These are phyloP conservation scores for Nicotiana noctiflora DNA, from an alignment of 257 asterid genomes.

Conservation along the genomic window DNA sequence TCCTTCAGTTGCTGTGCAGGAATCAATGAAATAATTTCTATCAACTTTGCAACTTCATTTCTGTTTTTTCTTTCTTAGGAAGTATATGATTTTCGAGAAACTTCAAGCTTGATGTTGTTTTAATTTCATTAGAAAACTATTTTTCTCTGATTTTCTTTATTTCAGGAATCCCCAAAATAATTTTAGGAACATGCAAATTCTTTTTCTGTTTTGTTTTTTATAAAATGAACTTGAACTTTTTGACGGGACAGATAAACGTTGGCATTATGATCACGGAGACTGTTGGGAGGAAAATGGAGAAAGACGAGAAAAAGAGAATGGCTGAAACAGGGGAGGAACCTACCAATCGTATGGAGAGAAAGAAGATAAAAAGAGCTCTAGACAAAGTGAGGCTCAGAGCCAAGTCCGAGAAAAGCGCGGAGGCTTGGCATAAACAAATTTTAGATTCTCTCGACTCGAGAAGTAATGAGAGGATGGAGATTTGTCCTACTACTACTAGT, in stretches of 20 bases:
- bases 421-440: constrained; percentile 13
- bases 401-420: constrained; percentile 17
- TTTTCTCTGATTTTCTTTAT: neutral
- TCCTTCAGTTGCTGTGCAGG: too few relatives aligned
- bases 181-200: neutral
- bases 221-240: neutral
- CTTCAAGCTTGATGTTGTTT: neutral
- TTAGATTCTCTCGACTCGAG: constrained; percentile 13
- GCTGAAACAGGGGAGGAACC: constrained; percentile 18
- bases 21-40: too few relatives aligned
- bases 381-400: constrained; percentile 47
- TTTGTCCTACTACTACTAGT: constrained; percentile 14
- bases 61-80: too few relatives aligned
- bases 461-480: constrained; percentile 19
- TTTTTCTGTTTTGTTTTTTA: neutral
- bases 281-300: constrained; percentile 38
- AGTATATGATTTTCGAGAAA: too few relatives aligned
- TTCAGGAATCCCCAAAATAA: too few relatives aligned
- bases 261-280: constrained; percentile 4
- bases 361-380: constrained; percentile 37
- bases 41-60: too few relatives aligned
- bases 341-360: constrained; percentile 58
- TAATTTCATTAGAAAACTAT: neutral
- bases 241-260: neutral
- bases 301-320: constrained; percentile 25